These are phyloP conservation scores for Penicillium thymicola DNA, from an alignment of 2,329 filamentous ascomycete species.

Conservation along the genomic window DNA sequence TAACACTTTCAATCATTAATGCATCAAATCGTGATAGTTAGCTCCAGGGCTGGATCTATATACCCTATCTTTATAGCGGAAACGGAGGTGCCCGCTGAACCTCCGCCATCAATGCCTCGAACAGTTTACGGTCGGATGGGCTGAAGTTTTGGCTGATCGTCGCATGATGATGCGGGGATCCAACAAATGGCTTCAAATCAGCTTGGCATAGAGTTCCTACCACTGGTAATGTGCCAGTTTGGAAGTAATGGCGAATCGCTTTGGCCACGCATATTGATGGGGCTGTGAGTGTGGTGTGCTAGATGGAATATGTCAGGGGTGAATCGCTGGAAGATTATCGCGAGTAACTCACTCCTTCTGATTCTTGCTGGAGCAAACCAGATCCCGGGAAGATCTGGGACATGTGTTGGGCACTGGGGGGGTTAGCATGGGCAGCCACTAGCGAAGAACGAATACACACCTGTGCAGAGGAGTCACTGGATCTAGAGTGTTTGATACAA, in stretches of 20 bases:
- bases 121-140: conserved; percentile 11
- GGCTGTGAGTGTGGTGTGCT: conserved; percentile 36
- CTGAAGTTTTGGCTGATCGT: conserved; percentile 6
- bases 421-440: neutral
- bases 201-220: conserved; percentile 36
- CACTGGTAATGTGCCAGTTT: conserved; percentile 38
- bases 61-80: neutral
- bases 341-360: conserved; percentile 38
- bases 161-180: conserved; percentile 8
- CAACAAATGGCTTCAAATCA: conserved; percentile 36
- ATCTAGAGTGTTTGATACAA: conserved; percentile 57
- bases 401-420: conserved; percentile 34
- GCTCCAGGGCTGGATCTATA: neutral
- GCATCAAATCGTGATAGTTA: neutral
- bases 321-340: neutral
- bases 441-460: conserved; percentile 11
- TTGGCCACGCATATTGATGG: conserved; percentile 39
- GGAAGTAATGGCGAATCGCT: conserved; percentile 42
- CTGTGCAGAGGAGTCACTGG: conserved; percentile 56
- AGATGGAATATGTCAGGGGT: neutral
- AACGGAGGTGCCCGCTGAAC: conserved; percentile 1
- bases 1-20: neutral
- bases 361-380: conserved; percentile 45
- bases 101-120: conserved; percentile 19
- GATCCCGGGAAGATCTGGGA: conserved; percentile 43